Conservation (phyloP, 495 filamentous ascomycete genomes). For the Neurospora sublineolata region DNA sequence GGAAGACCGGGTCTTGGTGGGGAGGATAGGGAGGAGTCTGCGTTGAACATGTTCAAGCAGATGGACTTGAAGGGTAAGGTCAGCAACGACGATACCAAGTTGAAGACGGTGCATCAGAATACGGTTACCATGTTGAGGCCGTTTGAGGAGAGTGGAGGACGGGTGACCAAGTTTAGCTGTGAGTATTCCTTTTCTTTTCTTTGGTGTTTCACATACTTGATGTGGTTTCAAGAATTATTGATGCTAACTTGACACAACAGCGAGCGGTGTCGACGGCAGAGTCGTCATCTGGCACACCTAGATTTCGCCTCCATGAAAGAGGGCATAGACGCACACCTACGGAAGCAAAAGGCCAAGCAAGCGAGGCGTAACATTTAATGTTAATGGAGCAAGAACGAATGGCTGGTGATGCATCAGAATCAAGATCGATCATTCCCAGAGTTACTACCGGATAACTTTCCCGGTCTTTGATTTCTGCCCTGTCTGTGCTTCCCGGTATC, state of each 20-base stretch:
- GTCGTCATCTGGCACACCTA: constrained; percentile 64
- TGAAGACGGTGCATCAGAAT: constrained; percentile 96
- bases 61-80: constrained; percentile 95
- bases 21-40: constrained; percentile 49
- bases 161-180: constrained; percentile 78
- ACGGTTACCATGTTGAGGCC: constrained; percentile 74
- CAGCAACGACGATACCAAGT: constrained; percentile 68
- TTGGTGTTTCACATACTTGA: neutral
- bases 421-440: neutral
- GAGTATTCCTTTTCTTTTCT: constrained; percentile 31
- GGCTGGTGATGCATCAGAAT: neutral
- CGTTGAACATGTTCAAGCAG: constrained; percentile 97
- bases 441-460: neutral
- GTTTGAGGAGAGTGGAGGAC: constrained; percentile 54
- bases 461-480: constrained; percentile 1
- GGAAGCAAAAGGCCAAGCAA: neutral
- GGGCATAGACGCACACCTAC: neutral
- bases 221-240: neutral
- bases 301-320: constrained; percentile 5
- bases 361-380: neutral
- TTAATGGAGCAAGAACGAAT: neutral
- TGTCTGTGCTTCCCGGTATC: neutral
- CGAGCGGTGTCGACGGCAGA: constrained; percentile 88
- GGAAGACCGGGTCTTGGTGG: constrained; percentile 23
- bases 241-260: constrained; percentile 39